Base-by-base conservation (phyloP, 306 rosid species). In the Quercus suber region DNA sequence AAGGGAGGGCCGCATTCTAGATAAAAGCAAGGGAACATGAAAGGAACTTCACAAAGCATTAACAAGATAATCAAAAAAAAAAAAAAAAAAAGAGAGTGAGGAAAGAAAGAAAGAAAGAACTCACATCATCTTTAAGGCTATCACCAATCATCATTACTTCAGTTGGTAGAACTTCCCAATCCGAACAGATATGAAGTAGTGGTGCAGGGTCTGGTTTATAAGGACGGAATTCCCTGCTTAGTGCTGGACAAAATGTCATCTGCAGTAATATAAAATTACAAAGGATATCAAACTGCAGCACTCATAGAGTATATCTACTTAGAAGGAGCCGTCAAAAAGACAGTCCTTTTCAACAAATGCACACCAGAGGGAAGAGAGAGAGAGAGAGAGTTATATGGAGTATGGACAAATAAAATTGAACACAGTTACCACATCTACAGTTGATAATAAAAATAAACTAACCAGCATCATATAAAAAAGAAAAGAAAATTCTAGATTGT, bases 111-210 rank as follows among this genome's bases (percentile, higher is more conserved):
- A 67, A 55, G 59, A 69, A 52, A 41, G 18, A 56, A 78, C 97
- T 85, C 79, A 92, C 99, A 74, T 95, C 97, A 82, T 95, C 97
- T 86, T 88, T 90, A 65, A 95, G 99, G 80, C 97, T 92, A 79
- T 95, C 98, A 27, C 99, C 99, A 1, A 95, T 73, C 99, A 95
- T 95, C 68, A 92, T 90, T 30, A 95, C 97, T 91, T 95, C 97
- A 84, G 75, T 79, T 41, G 99, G 99, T 76, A 82, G 84, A 69
- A 95, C 89, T 35, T 87, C 92, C 99, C 99, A 92, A 71, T 88
- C 86, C 33, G 98, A 89, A 84, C 98, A 95, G 61, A 95, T 92
- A 80, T 92, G 99, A 57, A 93, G 85, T 2, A 92, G 81, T 4
- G 99, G 98, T 71, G 93, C 92, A 2, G 99, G 99, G 79, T 93